Base-by-base conservation (phyloP, 2,329 filamentous ascomycete species). In the Botrytis fabae region DNA sequence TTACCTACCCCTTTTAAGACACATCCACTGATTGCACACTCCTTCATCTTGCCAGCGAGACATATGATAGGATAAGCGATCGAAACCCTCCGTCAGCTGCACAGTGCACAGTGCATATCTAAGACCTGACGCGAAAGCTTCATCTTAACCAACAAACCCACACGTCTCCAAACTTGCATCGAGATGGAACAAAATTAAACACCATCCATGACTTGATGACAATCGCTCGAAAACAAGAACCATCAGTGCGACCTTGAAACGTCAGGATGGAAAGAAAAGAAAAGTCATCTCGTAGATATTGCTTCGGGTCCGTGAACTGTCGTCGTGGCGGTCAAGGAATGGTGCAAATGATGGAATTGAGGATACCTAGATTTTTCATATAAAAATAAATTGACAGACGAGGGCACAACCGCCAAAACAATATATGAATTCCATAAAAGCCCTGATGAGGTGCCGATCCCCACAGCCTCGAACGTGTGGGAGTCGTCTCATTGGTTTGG, bases 91-190 rank as follows among this genome's bases (percentile, higher is more conserved):
- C 38, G 38, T 16, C 40, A 6, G 12, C 16, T 25, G 57, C 25
- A 25, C 59, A 40, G 51, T 25, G 57, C 25, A 25, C 59, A n/a
- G 51, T 61, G 25, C 38, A 63, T 2, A 63, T 63, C 61, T 28
- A 44, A 63, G 61, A 63, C 61, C 22, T 44, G 61, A 63, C 38
- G 61, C 61, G 61, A 42, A 63, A 42, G 61, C 61, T 40, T 63
- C 61, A 63, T 63, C 20, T 63, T 3, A 63, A 62, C 14, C 6
- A 51, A n/a, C 48, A 25, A 38, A 9, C 42, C 12, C 2, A 44
- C 42, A 16, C 14, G 3, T 44, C 14, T 62, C 38, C 5, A 5
- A 25, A 12, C 16, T 6, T n/a, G 25, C 14, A n/a, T 62, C 16
- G 14, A 4, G 61, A 63, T 42, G 6, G 6, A 63, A 20, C 38